phyloP scores from a whole-genome alignment of 345 rosid genomes.

The Syzygium aqueum region DNA sequence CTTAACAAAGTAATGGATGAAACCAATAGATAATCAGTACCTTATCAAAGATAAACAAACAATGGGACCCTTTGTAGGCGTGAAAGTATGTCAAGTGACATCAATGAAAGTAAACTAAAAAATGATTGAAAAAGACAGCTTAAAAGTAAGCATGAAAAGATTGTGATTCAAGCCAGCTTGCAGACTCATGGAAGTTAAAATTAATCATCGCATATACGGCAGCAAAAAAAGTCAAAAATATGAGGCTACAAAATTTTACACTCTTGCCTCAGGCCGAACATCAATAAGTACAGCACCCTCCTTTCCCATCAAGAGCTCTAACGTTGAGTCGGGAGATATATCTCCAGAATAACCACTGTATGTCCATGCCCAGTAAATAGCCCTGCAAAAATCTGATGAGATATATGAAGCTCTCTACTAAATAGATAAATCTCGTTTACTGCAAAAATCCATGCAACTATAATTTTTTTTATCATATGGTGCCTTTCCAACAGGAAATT shows the following conservation, averaged over 20 bases:
- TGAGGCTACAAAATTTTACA: constrained; percentile 15
- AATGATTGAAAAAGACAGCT: not conserved
- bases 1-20: constrained; percentile 24
- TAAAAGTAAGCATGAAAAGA: not conserved
- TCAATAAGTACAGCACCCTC: constrained; percentile 73
- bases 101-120: not conserved
- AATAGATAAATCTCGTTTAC: not conserved
- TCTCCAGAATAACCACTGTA: constrained; percentile 89
- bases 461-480: not conserved
- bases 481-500: not conserved
- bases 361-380: constrained; percentile 57
- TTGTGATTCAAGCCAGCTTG: not conserved
- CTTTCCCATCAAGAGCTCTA: constrained; percentile 61
- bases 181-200: not conserved
- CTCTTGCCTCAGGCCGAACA: constrained; percentile 94
- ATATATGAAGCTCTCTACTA: constrained; percentile 36
- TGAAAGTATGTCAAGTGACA: not conserved
- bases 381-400: constrained; percentile 89
- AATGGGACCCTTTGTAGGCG: not conserved
- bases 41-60: not conserved
- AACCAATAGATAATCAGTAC: not conserved
- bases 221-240: constrained; percentile 9
- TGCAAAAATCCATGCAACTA: not conserved
- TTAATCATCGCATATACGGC: not conserved
- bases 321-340: constrained; percentile 62